Base-by-base conservation (phyloP, 2,329 filamentous ascomycete genomes). In the Endoconidiophora polonica region DNA sequence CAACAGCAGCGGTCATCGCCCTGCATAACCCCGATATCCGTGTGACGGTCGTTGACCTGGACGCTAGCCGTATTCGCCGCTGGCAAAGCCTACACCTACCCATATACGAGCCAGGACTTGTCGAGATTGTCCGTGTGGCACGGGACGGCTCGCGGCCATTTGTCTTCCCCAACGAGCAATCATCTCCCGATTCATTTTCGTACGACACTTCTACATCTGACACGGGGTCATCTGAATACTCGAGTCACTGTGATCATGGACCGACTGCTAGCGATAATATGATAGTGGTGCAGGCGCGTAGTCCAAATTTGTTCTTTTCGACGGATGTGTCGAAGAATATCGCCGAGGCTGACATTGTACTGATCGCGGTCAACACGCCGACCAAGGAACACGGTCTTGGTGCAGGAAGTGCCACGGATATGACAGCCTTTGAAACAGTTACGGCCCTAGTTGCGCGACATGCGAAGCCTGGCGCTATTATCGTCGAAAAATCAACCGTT, bases 401-500 rank as follows among this genome's bases (percentile, higher is more conserved):
- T 44, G 77, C 79, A 4, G 83, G 82, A 9, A 73, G 71, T 55
- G 83, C 83, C 0, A 81, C 81, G 14, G 81, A 88, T 57, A 76
- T 88, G 66, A 76, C 76, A 1, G 76, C 77, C 9, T 74, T 88
- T 23, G 83, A 88, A 61, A 76, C 76, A 16, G 83, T 81, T 4
- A 77, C 77, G 1, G 70, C 73, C 46, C 75, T 76, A 50, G 79
- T 88, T 33, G 83, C 82, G 7, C 68, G 74, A 55, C 69, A 79
- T 54, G 80, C 83, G 2, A 76, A 72, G 26, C 67, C 72, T 16
- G 79, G 79, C 44, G 76, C 81, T 49, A 83, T 88, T 50, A 76
- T 90, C 46, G 83, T 88, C 18, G 83, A 88, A 66, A 90, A 88
- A 67, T 83, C 77, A 50, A 90, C 84, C 0, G 84, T 88, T 23